These are phyloP conservation scores for Cucurbitaria berberidis DNA, from an alignment of 2,329 filamentous ascomycete species.

Conservation along the genomic window DNA sequence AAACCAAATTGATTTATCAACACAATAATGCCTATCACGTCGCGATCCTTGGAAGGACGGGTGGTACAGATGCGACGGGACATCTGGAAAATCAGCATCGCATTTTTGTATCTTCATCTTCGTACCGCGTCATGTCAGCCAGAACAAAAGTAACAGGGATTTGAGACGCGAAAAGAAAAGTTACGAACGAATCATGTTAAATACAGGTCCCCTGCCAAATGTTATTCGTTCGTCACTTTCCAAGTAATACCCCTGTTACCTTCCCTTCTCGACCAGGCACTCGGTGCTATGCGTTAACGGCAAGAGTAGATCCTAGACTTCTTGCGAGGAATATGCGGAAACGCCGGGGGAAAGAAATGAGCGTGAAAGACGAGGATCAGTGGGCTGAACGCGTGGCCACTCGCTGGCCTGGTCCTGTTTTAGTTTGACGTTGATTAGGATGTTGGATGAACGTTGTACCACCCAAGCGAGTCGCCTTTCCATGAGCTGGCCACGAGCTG, in stretches of 20 bases:
- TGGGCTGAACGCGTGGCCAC: slow-evolving; percentile 11
- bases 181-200: too few species aligned
- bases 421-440: neutral
- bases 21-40: slow-evolving; percentile 13
- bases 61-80: slow-evolving; percentile 10
- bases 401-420: slow-evolving; percentile 16
- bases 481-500: neutral
- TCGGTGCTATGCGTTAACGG: slow-evolving; percentile 9
- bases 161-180: too few species aligned
- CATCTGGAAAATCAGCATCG: slow-evolving; percentile 3
- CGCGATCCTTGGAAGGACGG: slow-evolving; percentile 4
- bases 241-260: too few species aligned
- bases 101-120: too few species aligned
- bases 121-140: too few species aligned
- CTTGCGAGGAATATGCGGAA: slow-evolving; percentile 12
- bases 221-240: too few species aligned
- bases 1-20: too few species aligned
- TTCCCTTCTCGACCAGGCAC: slow-evolving; percentile 22
- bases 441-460: neutral
- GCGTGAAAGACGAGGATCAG: slow-evolving; percentile 4
- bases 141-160: too few species aligned
- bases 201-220: too few species aligned
- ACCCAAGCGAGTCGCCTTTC: neutral
- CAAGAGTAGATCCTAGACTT: slow-evolving; percentile 10
- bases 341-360: slow-evolving; percentile 15